Percentiles rank a stretch among this genome's conserved stretches.
Evolutionary conservation across 768 basidiomycete genomes (phyloP).

Genomic region (Kwoniella europaea): DNA sequence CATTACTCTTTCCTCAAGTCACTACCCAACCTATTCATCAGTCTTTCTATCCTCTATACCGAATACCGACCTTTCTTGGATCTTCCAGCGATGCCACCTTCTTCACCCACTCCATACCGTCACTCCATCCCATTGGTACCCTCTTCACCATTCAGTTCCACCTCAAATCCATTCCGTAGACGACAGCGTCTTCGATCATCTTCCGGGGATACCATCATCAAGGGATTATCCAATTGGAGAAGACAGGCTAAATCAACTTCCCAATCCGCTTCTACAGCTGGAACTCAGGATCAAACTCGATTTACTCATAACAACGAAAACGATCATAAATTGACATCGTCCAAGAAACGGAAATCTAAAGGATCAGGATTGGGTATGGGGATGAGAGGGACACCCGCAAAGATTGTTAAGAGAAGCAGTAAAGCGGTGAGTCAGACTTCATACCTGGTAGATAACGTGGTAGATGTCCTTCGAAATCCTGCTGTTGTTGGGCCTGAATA

Average conservation of each 20-base stretch:
- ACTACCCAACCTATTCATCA: no score
- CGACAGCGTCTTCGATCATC: constrained; percentile 1
- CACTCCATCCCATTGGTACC: constrained; percentile 7
- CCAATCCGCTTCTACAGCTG: neutral
- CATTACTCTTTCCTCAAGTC: no score
- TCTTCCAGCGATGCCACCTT: constrained; percentile 7
- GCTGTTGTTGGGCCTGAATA: no score
- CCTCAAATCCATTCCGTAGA: neutral
- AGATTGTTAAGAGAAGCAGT: constrained; percentile 20
- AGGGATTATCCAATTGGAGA: constrained; percentile 22
- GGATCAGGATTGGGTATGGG: constrained; percentile 38
- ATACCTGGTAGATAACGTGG: neutral
- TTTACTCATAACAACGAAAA: neutral
- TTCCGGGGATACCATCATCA: constrained; percentile 7
- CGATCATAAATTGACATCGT: neutral
- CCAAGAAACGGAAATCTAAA: neutral
- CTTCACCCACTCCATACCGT: constrained; percentile 17
- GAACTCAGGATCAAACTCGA: no score
- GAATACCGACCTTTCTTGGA: neutral
- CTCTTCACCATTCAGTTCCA: constrained; percentile 5
- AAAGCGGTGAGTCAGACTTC: constrained; percentile 12
- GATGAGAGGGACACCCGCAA: constrained; percentile 42
- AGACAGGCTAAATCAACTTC: constrained; percentile 14
- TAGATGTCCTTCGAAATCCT: no score
- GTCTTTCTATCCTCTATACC: no score